phyloP scores from a whole-genome alignment of 2,329 filamentous ascomycete species.

The Bimuria novae-zelandiae region DNA sequence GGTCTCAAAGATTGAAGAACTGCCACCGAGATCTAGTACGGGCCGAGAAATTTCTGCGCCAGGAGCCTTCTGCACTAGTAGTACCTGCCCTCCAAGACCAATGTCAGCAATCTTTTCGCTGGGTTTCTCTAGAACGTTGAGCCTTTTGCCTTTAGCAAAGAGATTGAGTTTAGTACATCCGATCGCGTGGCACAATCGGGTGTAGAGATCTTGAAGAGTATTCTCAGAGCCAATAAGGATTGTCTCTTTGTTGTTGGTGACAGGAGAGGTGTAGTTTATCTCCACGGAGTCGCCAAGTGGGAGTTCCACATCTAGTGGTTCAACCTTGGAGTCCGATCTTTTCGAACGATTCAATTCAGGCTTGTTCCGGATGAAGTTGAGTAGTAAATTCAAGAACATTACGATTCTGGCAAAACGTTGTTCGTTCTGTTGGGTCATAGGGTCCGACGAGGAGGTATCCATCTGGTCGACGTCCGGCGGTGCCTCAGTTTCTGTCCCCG shows the following conservation, averaged over 20 bases:
- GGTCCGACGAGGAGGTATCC: slow-evolving; percentile 18
- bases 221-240: slow-evolving; percentile 72
- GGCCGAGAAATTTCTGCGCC: slow-evolving; percentile 32
- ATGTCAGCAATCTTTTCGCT: slow-evolving; percentile 65
- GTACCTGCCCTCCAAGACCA: slow-evolving; percentile 26
- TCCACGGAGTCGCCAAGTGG: slow-evolving; percentile 67
- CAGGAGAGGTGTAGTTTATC: slow-evolving; percentile 74
- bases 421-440: slow-evolving; percentile 34
- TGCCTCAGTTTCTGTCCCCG: not conserved
- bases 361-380: slow-evolving; percentile 35
- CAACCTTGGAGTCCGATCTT: slow-evolving; percentile 43
- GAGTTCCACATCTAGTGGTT: slow-evolving; percentile 49
- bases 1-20: slow-evolving; percentile 66
- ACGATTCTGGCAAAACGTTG: slow-evolving; percentile 39
- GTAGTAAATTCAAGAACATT: slow-evolving; percentile 41
- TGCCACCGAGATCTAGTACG: slow-evolving; percentile 17
- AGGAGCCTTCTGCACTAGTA: slow-evolving; percentile 39
- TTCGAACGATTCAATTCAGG: slow-evolving; percentile 38
- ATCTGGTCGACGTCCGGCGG: slow-evolving; percentile 12
- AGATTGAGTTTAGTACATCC: slow-evolving; percentile 77
- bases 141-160: slow-evolving; percentile 70
- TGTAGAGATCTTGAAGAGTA: slow-evolving; percentile 70
- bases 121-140: slow-evolving; percentile 64
- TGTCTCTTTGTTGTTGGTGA: slow-evolving; percentile 61
- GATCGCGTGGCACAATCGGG: slow-evolving; percentile 68